Base-by-base conservation (phyloP, 2,329 filamentous ascomycete species). In the Boeremia exigua region DNA sequence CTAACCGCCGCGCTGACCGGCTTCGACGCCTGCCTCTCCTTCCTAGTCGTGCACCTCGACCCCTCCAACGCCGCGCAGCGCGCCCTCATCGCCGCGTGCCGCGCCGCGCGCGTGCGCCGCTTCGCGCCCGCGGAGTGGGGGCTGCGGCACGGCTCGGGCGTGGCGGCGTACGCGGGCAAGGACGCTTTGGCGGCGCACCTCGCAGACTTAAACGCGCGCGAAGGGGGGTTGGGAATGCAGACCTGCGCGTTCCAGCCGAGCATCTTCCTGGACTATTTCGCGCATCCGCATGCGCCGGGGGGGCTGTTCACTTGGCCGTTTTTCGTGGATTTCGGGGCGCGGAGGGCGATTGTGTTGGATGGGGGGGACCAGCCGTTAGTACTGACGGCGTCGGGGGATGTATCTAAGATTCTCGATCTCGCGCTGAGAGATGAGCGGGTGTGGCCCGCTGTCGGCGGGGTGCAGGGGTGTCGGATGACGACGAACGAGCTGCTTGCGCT, bases 241-340 rank as follows among this genome's bases (percentile, higher is more conserved):
- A 0, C 71, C 85, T 0, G 19, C 19, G 19, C 19, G 19, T 86
- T 86, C 61, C 82, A 85, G 33, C 81, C 81, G 0, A 83, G 82
- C 0, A 61, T 84, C 1, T 84, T 85, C 63, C 63, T 82, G 23
- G 77, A 87, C 66, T 86, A 86, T 70, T 74, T 85, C 30, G 81
- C 81, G 1, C 79, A 73, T 46, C 84, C 84, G 0, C 66, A 81
- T 52, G 74, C 78, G 37, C 78, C 78, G 6, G 81, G 78, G 32
- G 72, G 82, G 29, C 62, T 86, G 3, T 48, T 63, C 29, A 74
- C 71, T 1, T 74, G 69, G 71, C 61, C 70, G 0, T 72, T 73
- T 45, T 72, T 75, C 60, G 39, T 73, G 32, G 71, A 74, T 32
- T 69, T 68, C 7, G 54, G 70, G 12, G 61, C 52, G 3, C 49